Evolutionary conservation across 2,329 filamentous ascomycete species (phyloP).

Genomic region (Dryadomyces sulphureus): DNA sequence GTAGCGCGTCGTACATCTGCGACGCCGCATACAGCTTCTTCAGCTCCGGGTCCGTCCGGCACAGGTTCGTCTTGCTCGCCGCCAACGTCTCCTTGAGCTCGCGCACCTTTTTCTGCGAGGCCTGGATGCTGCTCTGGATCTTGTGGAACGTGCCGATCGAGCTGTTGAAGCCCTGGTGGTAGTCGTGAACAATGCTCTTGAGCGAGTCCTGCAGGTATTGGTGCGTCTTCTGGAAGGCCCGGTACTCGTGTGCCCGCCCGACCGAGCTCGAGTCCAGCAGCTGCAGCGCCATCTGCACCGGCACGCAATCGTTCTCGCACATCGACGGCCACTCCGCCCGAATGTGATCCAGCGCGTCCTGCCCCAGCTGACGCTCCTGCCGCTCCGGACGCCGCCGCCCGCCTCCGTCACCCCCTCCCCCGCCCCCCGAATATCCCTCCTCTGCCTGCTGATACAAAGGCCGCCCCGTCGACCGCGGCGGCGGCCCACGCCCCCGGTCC

Average conservation of each 20-base stretch:
- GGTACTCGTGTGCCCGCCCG: conserved; percentile 77
- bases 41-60: conserved; percentile 76
- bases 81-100: conserved; percentile 70
- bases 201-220: conserved; percentile 81
- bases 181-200: conserved; percentile 92
- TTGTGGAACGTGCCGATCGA: conserved; percentile 98
- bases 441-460: conserved; percentile 1
- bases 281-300: conserved; percentile 88
- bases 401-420: conserved; percentile 3
- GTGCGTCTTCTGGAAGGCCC: conserved; percentile 71
- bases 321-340: conserved; percentile 84
- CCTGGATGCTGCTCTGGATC: conserved; percentile 85
- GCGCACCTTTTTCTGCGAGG: conserved; percentile 74
- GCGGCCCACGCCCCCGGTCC: neutral
- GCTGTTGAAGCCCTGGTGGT: conserved; percentile 98
- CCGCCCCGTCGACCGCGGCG: neutral
- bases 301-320: conserved; percentile 76
- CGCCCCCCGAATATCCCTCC: neutral
- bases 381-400: conserved; percentile 12
- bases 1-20: conserved; percentile 77
- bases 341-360: conserved; percentile 62
- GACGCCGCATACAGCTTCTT: conserved; percentile 79
- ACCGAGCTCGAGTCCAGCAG: conserved; percentile 89
- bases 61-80: conserved; percentile 65
- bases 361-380: conserved; percentile 32